A percentile compares a stretch with the other conserved stretches of the same genome.
phyloP scores from a whole-genome alignment of 2,329 filamentous ascomycete genomes.

The Epichloe amarillans region DNA sequence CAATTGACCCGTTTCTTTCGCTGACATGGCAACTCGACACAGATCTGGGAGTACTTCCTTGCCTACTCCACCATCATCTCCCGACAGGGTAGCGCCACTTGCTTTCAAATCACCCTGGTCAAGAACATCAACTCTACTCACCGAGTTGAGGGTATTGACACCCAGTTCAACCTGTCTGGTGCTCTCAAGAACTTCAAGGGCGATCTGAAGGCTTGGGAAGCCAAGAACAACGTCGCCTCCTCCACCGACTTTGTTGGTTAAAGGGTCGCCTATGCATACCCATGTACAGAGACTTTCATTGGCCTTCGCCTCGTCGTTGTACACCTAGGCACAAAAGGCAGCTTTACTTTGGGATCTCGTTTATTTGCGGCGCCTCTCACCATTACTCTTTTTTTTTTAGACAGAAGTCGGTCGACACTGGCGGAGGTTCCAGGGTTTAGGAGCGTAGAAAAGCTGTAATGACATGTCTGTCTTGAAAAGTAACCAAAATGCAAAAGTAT shows the following conservation, averaged over 20 bases:
- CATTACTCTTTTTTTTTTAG: no score
- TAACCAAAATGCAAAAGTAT: no score
- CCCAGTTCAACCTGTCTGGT: conserved; percentile 56
- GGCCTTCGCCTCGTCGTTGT: no score
- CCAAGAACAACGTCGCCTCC: conserved; percentile 23
- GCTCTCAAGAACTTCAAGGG: conserved; percentile 33
- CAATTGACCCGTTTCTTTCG: background rate
- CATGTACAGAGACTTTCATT: no score
- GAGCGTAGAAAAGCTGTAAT: no score
- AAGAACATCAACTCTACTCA: conserved; percentile 91
- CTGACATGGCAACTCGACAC: background rate
- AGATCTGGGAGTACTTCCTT: conserved; percentile 92
- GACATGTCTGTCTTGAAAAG: no score
- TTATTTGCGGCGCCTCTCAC: background rate
- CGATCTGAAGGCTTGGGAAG: conserved; percentile 21
- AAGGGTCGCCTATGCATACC: background rate
- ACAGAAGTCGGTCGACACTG: no score
- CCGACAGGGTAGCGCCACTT: conserved; percentile 73
- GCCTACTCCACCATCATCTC: conserved; percentile 76
- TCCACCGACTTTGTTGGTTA: conserved; percentile 17
- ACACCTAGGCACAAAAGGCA: background rate
- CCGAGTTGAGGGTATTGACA: conserved; percentile 61
- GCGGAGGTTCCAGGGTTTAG: background rate
- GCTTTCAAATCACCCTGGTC: conserved; percentile 78
- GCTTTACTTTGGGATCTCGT: background rate